These are phyloP conservation scores for Diaporthe eres DNA, from an alignment of 2,329 filamentous ascomycete genomes.

Conservation along the genomic window DNA sequence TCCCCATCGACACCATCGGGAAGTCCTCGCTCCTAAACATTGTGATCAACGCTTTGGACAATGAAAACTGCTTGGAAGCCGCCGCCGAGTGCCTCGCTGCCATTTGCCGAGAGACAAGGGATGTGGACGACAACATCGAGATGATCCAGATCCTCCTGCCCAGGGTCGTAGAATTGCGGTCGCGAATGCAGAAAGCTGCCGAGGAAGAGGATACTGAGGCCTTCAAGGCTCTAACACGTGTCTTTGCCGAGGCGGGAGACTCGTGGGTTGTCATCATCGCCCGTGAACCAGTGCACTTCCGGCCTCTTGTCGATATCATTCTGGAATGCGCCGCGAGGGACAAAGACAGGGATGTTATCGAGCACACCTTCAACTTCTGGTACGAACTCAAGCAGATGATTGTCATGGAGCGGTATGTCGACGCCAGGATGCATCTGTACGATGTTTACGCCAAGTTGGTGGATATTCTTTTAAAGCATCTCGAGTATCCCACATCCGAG, in stretches of 20 bases:
- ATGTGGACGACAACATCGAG: conserved; percentile 90
- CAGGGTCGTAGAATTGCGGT: conserved; percentile 80
- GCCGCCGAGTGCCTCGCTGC: conserved; percentile 94
- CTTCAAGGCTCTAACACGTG: conserved; percentile 88
- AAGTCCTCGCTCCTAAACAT: conserved; percentile 87
- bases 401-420: conserved; percentile 88
- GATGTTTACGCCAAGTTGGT: conserved; percentile 92
- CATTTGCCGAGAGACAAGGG: conserved; percentile 90
- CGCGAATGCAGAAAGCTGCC: conserved; percentile 81
- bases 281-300: conserved; percentile 84
- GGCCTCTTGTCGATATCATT: conserved; percentile 87
- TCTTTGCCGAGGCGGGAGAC: conserved; percentile 94
- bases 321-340: conserved; percentile 93
- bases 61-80: conserved; percentile 84
- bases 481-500: conserved; percentile 87
- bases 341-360: conserved; percentile 90
- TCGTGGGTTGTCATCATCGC: conserved; percentile 95
- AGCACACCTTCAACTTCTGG: conserved; percentile 97
- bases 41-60: conserved; percentile 82
- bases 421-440: conserved; percentile 81
- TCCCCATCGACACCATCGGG: conserved; percentile 86
- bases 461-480: conserved; percentile 90
- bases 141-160: conserved; percentile 89
- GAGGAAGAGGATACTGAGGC: conserved; percentile 87
- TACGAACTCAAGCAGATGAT: conserved; percentile 98